These are phyloP conservation scores for Neonothopanus nambi DNA, from an alignment of 1,284 basidiomycete genomes.

Conservation along the genomic window DNA sequence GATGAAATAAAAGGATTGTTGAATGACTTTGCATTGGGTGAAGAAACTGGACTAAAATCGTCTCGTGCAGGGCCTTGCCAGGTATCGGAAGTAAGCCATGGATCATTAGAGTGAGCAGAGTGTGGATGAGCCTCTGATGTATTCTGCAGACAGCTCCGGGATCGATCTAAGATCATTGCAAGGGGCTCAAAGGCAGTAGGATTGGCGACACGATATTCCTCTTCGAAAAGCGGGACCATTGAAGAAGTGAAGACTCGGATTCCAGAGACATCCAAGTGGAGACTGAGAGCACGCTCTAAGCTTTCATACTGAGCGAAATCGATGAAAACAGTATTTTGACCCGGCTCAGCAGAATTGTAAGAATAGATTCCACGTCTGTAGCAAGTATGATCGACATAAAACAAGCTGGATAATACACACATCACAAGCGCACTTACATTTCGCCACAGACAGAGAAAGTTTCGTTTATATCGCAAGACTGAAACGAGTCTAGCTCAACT, in stretches of 20 bases:
- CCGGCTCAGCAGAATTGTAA: constrained; percentile 8
- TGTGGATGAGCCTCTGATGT: not conserved
- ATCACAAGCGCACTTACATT: constrained; percentile 30
- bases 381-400: not conserved
- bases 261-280: constrained; percentile 25
- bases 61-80: too few relatives aligned
- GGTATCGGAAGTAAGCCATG: too few relatives aligned
- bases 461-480: not conserved
- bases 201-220: constrained; percentile 26
- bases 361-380: constrained; percentile 25
- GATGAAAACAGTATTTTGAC: constrained; percentile 24
- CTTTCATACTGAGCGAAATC: constrained; percentile 27
- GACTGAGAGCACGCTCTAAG: constrained; percentile 28
- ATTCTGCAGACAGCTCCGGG: not conserved
- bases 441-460: constrained; percentile 29
- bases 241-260: constrained; percentile 23
- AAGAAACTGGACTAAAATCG: too few relatives aligned
- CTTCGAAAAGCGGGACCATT: constrained; percentile 19
- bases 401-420: not conserved
- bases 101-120: not conserved
- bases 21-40: too few relatives aligned
- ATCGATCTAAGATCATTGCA: not conserved
- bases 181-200: constrained; percentile 16
- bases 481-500: constrained; percentile 27
- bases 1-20: too few relatives aligned